Evolutionary conservation across 1,284 basidiomycete genomes (phyloP), one percentile per base, ranked within the genome.

Genomic region (Melampsora occidentalis): DNA sequence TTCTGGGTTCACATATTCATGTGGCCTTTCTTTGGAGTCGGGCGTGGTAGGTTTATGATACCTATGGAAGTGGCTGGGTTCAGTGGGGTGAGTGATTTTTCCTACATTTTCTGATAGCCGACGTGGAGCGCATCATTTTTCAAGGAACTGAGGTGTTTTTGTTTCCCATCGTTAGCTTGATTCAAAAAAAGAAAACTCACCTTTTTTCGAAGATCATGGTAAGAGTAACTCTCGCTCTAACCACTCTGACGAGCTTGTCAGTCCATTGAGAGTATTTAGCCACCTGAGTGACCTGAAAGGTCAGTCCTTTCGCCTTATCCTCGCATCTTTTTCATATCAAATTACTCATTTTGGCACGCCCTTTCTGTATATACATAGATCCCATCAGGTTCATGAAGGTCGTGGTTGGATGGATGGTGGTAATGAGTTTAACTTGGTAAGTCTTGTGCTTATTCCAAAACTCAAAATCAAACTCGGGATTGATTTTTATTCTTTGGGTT

Each of bases 391-490:
- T 53, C 25, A 5, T 71, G 18, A 71, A 59, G 42, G 53, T 71
- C n/a, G 39, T 71, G 22, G 20, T 71, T 5, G 69, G 69, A 42
- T 71, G 69, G 69, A 10, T 62, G 22, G 20, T 71, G 22, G 69
- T 57, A 16, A 33, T 71, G 25, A n/a, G 69, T 46, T 39, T 71
- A 25, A 71, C 69, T 9, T 71, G 69, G 69, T 71, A 25, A 16
- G 68, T 57, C 48, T 51, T n/a, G 48, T n/a, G 25, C 20, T 2
- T 1, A 28, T 64, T 64, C 28, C 28, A n/a, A 33, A 35, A 9
- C 10, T 42, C 39, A 1, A 9, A 42, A 42, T 7, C 39, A 6
- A 42, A 42, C 10, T 12, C 10, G 12, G 39, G 10, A 42, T 42
- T 2, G 12, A 42, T 9, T 10, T 9, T 35, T n/a, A n/a, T 42